Percentiles rank a stretch among this genome's conserved stretches.
Evolutionary conservation across 2,329 filamentous ascomycete species (phyloP).

Genomic region (Exophiala alcalophila): DNA sequence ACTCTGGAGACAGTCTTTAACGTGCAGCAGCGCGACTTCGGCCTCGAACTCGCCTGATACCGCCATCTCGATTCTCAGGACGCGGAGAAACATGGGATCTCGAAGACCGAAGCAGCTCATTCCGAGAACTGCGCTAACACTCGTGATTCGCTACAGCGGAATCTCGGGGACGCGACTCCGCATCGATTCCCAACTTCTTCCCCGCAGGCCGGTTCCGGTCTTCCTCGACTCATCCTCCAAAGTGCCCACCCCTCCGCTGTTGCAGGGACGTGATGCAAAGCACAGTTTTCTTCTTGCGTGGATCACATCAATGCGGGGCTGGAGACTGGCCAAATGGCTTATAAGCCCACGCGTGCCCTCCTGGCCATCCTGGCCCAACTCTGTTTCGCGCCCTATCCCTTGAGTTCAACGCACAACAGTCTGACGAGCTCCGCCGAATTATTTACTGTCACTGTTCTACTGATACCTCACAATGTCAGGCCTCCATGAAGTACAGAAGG

Average conservation of each 20-base stretch:
- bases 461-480: slow-evolving; percentile 18
- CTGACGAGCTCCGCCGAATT: not conserved
- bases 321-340: slow-evolving; percentile 6
- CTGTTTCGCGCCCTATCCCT: not conserved
- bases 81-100: too few species aligned
- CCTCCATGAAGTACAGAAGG: slow-evolving; percentile 28
- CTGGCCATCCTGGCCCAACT: too few species aligned
- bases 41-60: too few species aligned
- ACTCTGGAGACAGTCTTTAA: too few species aligned
- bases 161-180: slow-evolving; percentile 12
- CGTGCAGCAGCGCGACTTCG: too few species aligned
- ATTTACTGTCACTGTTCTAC: not conserved
- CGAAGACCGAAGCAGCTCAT: too few species aligned
- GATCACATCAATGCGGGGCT: slow-evolving; percentile 12
- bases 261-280: slow-evolving; percentile 3
- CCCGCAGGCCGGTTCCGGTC: slow-evolving; percentile 9
- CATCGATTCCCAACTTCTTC: slow-evolving; percentile 3
- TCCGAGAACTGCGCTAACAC: too few species aligned
- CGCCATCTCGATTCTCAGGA: not conserved
- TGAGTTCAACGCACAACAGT: not conserved
- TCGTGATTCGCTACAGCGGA: not conserved
- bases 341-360: slow-evolving; percentile 9
- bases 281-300: not conserved
- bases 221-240: slow-evolving; percentile 1
- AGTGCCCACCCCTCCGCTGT: slow-evolving; percentile 11